Base-by-base conservation (phyloP, 2,329 filamentous ascomycete genomes). In the Pseudocercospora vitis region DNA sequence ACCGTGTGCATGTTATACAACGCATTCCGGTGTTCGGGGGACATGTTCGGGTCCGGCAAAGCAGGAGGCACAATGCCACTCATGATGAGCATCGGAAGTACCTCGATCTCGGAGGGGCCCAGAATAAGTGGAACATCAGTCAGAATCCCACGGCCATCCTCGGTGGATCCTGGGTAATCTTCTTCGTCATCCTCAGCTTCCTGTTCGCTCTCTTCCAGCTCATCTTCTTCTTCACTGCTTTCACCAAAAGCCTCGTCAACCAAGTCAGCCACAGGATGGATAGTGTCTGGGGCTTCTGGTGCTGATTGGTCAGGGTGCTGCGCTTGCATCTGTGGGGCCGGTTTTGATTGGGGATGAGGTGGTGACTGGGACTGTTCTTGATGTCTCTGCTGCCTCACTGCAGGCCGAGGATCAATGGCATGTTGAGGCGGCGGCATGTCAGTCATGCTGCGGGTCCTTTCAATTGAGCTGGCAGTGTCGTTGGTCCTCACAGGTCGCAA, bases 31-130 rank as follows among this genome's bases (percentile, higher is more conserved):
- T 82, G 77, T 7, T 76, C 88, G 14, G 68, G 65, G 29, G 71
- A 70, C 9, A 61, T 21, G 18, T 26, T 37, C 23, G 49, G 28
- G 9, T 80, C 80, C 7, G 77, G 72, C 39, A 85, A 87, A 55
- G 83, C 79, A n/a, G 84, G 85, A 64, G 95, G 89, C 18, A 96
- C 84, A 49, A 97, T 95, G 58, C 91, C 95, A 11, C 89, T 91
- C 76, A 96, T 96, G 65, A 97, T 87, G 55, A 96, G 95, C 91
- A 96, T 96, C 51, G 95, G 92, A 49, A 97, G 76, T 4, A 94
- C 91, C 71, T 97, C 92, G 50, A 96, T 96, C 72, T 97, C 92
- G 52, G 91, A 91, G 0, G 92, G 92, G 37, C 95, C 91, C 24
- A 97, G 78, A 31, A 96, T 95, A 61, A 97, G 88, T 24, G 92